Conservation (phyloP, 2,329 filamentous ascomycete genomes). For the Immersiporthe knoxdaviesiana region DNA sequence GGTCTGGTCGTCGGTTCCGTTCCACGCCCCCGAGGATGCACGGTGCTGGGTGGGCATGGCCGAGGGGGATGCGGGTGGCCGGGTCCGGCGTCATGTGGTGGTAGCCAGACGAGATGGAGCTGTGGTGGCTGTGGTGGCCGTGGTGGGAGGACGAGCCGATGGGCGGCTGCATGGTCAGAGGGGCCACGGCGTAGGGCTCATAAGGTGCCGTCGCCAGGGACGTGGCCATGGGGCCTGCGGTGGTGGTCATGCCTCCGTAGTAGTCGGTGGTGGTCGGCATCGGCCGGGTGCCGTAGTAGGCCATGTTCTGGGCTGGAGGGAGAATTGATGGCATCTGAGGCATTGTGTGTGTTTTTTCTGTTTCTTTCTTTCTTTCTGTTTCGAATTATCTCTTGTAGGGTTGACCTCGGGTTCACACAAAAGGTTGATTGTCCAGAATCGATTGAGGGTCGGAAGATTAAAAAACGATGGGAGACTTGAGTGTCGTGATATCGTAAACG, state of each 20-base stretch:
- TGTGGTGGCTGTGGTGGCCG: slow-evolving; percentile 29
- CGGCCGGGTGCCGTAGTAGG: slow-evolving; percentile 39
- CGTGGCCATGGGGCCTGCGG: slow-evolving; percentile 35
- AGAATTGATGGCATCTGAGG: slow-evolving; percentile 33
- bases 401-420: background rate
- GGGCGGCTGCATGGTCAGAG: slow-evolving; percentile 36
- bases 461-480: slow-evolving; percentile 11
- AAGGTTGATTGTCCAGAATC: slow-evolving; percentile 5
- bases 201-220: slow-evolving; percentile 36
- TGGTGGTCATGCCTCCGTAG: slow-evolving; percentile 38
- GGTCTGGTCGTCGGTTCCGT: slow-evolving; percentile 71
- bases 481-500: slow-evolving; percentile 24
- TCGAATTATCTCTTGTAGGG: slow-evolving; percentile 26
- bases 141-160: slow-evolving; percentile 34
- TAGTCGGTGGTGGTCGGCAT: slow-evolving; percentile 34
- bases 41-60: slow-evolving; percentile 49
- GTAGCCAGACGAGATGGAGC: slow-evolving; percentile 27
- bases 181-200: slow-evolving; percentile 41
- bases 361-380: background rate
- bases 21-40: slow-evolving; percentile 71
- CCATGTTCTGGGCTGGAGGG: slow-evolving; percentile 35
- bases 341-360: too few species aligned
- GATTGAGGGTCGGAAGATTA: slow-evolving; percentile 9
- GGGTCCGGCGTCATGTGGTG: slow-evolving; percentile 47
- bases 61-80: slow-evolving; percentile 38